Percentiles rank a stretch among this genome's conserved stretches.
phyloP scores from a whole-genome alignment of 441 rosid species.

The Hypseocharis bilobata region DNA sequence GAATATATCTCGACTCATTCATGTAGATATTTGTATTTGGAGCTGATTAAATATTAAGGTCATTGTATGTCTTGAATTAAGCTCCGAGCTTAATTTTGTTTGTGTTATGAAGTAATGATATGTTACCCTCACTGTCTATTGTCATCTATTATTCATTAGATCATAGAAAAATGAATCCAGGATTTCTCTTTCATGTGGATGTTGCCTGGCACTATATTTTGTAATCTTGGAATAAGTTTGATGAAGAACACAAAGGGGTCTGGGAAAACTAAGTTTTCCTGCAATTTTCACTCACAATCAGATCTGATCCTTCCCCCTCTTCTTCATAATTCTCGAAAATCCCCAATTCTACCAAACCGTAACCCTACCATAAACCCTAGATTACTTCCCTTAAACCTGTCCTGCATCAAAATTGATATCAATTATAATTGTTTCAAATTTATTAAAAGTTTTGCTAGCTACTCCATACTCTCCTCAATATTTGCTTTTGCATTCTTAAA shows the following conservation, averaged over 20 bases:
- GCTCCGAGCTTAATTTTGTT: background rate
- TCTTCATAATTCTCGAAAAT: too few relatives aligned
- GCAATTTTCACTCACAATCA: too few relatives aligned
- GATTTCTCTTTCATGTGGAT: background rate
- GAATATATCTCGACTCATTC: background rate
- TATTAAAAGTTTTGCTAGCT: slow-evolving; percentile 10
- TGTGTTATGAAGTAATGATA: background rate
- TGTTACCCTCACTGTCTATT: background rate
- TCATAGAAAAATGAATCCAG: background rate
- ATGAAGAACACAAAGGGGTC: too few relatives aligned
- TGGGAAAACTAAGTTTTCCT: too few relatives aligned
- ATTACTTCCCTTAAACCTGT: too few relatives aligned
- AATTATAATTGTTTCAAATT: background rate
- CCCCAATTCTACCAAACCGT: too few relatives aligned
- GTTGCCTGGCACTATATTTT: background rate
- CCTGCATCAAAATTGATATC: background rate
- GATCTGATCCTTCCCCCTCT: too few relatives aligned
- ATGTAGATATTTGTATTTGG: background rate
- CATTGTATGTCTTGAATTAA: background rate
- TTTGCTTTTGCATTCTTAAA: slow-evolving; percentile 16
- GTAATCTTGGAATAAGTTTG: background rate
- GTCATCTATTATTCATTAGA: background rate
- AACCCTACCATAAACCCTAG: too few relatives aligned
- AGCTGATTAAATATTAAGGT: background rate
- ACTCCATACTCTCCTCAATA: background rate